Evolutionary conservation across 2,329 filamentous ascomycete species (phyloP), one percentile per base, ranked within the genome.

Genomic region (Penicillium hesseltinei): DNA sequence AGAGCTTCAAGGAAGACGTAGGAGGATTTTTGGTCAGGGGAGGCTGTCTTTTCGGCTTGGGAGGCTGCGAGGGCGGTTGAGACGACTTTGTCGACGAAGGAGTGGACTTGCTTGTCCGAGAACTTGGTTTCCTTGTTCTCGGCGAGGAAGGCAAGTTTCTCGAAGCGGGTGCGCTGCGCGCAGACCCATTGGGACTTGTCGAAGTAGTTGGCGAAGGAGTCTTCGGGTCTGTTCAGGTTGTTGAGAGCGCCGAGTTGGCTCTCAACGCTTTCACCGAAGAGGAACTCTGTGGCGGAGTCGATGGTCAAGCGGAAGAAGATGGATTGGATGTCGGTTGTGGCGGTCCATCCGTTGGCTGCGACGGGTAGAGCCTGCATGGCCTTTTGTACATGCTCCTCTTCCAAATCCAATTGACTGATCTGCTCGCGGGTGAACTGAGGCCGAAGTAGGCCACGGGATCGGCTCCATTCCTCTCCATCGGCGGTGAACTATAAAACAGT

Each of bases 391-490:
- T 96, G 91, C 23, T 81, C 79, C 75, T 96, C 92, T 70, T 96
- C 92, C 58, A 88, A 86, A 51, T 91, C 82, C 59, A 96, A 77
- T 72, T 96, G 90, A 62, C 88, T 89, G 36, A 96, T 84, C 21
- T 92, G 88, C 68, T 95, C 89, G 66, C 88, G 89, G 68, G 91
- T 86, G 74, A 96, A 96, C 69, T 95, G 91, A 0, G 92, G 92
- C 2, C 92, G 83, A 61, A 97, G 86, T 58, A 96, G 80, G 62
- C 90, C 86, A n/a, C 92, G 83, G 51, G 88, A 91, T 55, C 83
- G 82, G 64, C 92, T 88, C 92, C 92, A 96, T 51, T 82, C 76
- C 27, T 86, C 79, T 13, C 89, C 88, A 71, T 96, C 92, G 1
- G 89, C 92, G 2, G 88, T 88, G 74, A 73, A 73, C 71, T 73